A percentile compares a stretch with the other conserved stretches of the same genome.
phyloP scores from a whole-genome alignment of 495 filamentous ascomycete genomes.

The Sporormia fimetaria region DNA sequence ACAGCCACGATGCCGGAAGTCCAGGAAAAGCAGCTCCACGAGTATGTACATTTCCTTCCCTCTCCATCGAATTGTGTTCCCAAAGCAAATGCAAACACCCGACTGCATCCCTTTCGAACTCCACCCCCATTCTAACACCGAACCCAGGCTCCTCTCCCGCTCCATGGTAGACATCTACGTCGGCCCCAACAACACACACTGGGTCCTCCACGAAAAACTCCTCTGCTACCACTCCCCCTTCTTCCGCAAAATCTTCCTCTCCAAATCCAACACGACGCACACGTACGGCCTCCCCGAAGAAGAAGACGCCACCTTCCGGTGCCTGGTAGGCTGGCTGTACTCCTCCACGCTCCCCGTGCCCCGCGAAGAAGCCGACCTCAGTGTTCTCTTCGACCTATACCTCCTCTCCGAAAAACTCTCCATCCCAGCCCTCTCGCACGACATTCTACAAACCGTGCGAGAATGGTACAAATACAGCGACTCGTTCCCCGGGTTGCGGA shows the following conservation, averaged over 20 bases:
- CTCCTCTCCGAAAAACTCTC: conserved; percentile 37
- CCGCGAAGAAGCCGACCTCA: conserved; percentile 35
- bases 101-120: background rate
- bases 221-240: conserved; percentile 40
- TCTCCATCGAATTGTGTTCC: background rate
- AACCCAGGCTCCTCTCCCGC: conserved; percentile 37
- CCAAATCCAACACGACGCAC: conserved; percentile 24
- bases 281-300: conserved; percentile 38
- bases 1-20: conserved; percentile 14
- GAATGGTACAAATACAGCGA: conserved; percentile 37
- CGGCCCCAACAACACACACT: conserved; percentile 37
- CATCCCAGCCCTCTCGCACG: conserved; percentile 29
- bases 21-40: conserved; percentile 29
- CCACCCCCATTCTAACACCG: conserved; percentile 1
- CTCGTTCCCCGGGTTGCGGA: conserved; percentile 38
- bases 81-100: background rate
- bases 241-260: conserved; percentile 40
- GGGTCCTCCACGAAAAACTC: conserved; percentile 41
- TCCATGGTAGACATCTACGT: conserved; percentile 42
- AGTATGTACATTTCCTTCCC: conserved; percentile 24
- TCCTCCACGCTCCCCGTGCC: conserved; percentile 30
- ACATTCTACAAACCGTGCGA: conserved; percentile 35
- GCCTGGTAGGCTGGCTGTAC: conserved; percentile 43
- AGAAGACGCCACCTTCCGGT: conserved; percentile 36
- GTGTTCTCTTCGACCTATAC: conserved; percentile 37